Conservation (phyloP, 495 filamentous ascomycete species). For the Lepidopterella palustris region DNA sequence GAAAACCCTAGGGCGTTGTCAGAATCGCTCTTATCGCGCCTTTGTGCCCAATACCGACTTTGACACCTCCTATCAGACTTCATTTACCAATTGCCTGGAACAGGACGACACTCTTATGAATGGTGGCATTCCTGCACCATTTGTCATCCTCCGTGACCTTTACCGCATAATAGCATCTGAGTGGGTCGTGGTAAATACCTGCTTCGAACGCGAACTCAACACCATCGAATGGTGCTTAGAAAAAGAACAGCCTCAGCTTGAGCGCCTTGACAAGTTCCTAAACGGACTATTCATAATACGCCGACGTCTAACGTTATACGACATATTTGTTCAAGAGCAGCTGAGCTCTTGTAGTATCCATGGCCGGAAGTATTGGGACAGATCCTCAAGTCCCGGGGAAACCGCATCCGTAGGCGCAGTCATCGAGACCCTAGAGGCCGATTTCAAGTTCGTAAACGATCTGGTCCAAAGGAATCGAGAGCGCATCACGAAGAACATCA, state of each 20-base stretch:
- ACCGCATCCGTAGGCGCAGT: not conserved
- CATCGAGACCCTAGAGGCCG: not conserved
- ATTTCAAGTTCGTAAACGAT: not conserved
- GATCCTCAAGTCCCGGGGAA: not conserved
- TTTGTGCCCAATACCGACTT: constrained; percentile 5
- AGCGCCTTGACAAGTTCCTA: constrained; percentile 12
- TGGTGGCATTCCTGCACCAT: not conserved
- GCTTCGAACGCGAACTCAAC: constrained; percentile 22
- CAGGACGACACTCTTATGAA: not conserved
- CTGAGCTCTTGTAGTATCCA: not conserved
- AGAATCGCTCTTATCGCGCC: constrained; percentile 6
- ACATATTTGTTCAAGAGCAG: constrained; percentile 17
- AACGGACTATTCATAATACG: constrained; percentile 17
- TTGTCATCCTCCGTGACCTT: constrained; percentile 12
- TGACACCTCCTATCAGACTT: not conserved
- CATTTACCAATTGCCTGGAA: constrained; percentile 1
- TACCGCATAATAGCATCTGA: constrained; percentile 26
- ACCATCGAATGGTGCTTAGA: constrained; percentile 23
- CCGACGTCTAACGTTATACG: constrained; percentile 15
- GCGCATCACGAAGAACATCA: not conserved
- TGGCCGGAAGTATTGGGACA: not conserved
- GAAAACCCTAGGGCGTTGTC: not conserved
- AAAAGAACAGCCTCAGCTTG: constrained; percentile 10
- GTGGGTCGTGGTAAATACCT: constrained; percentile 24
- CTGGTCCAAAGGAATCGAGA: not conserved